Evolutionary conservation across 306 rosid species (phyloP).

Genomic region (Lupinus albus): DNA sequence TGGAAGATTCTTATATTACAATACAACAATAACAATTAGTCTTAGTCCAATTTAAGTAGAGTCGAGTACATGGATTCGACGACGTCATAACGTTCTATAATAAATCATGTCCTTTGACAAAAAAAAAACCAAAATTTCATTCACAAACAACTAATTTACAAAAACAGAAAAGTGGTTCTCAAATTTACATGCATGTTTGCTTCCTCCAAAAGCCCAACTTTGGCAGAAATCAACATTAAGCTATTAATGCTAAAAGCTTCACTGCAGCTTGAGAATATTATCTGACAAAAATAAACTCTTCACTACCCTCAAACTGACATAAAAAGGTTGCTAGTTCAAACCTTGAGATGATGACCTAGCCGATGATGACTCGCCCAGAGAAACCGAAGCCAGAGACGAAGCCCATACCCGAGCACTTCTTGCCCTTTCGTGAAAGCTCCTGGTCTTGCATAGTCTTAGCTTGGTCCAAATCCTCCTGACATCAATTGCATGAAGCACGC

Average conservation of each 20-base stretch:
- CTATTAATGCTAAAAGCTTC: conserved; percentile 40
- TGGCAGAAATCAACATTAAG: conserved; percentile 48
- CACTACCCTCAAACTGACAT: conserved; percentile 48
- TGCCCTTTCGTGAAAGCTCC: conserved; percentile 65
- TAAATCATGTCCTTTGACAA: too few species aligned
- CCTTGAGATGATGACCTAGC: conserved; percentile 47
- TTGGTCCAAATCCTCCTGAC: conserved; percentile 72
- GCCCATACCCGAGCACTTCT: conserved; percentile 79
- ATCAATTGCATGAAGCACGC: conserved; percentile 65
- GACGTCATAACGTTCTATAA: too few species aligned
- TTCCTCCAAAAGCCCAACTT: conserved; percentile 39
- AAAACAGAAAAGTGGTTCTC: conserved; percentile 44
- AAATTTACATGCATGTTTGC: conserved; percentile 47
- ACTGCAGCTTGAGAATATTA: conserved; percentile 42
- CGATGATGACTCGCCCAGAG: conserved; percentile 66
- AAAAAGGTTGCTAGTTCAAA: conserved; percentile 42
- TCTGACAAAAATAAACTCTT: conserved; percentile 38
- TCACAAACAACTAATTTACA: conserved; percentile 47
- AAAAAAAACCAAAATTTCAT: too few species aligned
- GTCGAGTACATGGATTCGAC: too few species aligned
- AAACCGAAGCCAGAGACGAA: conserved; percentile 76
- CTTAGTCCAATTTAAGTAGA: too few species aligned
- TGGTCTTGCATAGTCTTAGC: conserved; percentile 65
- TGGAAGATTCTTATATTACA: conserved; percentile 25
- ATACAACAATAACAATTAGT: too few species aligned